Base-by-base conservation (phyloP, 345 rosid species). In the Euphorbia lathyris region DNA sequence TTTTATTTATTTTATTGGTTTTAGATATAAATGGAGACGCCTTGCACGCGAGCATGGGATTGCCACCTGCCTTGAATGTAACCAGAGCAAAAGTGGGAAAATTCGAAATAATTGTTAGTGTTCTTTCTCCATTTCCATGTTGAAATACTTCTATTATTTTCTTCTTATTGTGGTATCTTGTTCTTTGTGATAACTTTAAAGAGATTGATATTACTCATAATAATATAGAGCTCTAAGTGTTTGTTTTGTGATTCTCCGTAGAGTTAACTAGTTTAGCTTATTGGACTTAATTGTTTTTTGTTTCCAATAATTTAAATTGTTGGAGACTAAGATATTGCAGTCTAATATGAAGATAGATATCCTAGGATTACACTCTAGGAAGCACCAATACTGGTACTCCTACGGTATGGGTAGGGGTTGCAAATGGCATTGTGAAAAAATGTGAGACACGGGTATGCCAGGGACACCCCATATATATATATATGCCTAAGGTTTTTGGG, bases 21-120 rank as follows among this genome's bases (percentile, higher is more conserved):
- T 64, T 72, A 95, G 99, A 95, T 76, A 87, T 95, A 45, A 92
- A 90, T 83, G 99, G 99, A 47, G 98, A 92, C 48, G 99, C 97
- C 67, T 76, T 95, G 84, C 99, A 95, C 62, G 97, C 99, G 17
- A 95, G 99, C 73, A 89, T 95, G 91, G 98, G 99, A 72, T 77
- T 95, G 85, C 98, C 98, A 14, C 97, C 93, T 12, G 97, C 99
- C 3, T 76, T 95, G 82, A 85, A 80, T 67, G 99, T 95, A 7
- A 81, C 98, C 9, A 86, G 86, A 36, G 99, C 99, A 0, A 92
- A 84, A 88, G 96, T 95, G 34, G 96, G 91, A 10, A 92, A 86
- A 80, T 76, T 95, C 76, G 91, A 84, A 69, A 92, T 95, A 67
- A 86, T 83, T 76, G 99, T 95, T 55, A 66, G 93, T 88, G 34